Evolutionary conservation across 2,329 filamentous ascomycete species (phyloP), one percentile per base, ranked within the genome.

Genomic region (Ophiocordyceps robertsii): DNA sequence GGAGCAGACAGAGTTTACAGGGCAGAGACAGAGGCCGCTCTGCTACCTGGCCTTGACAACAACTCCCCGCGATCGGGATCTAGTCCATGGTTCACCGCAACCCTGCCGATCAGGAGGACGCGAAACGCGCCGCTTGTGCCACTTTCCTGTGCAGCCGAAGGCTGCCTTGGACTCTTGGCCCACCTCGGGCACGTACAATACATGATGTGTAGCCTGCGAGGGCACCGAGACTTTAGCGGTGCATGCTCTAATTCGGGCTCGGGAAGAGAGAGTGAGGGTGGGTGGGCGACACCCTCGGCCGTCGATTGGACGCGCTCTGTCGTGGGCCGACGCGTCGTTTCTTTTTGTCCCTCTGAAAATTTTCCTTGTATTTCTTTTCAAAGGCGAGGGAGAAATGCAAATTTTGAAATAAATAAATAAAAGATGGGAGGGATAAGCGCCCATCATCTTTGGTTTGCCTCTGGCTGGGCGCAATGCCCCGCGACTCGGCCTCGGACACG

Each of bases 1-100:
- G 7, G n/a, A 36, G 33, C 33, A 14, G 14, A 36, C 17, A 17
- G 14, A 6, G 16, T 36, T 10, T 14, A 10, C 33, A 29, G 30
- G 29, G 19, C 31, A 41, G 39, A 41, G 39, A 27, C 39, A 36
- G 30, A 16, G 24, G 24, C 24, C 24, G 6, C 24, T 27, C 19
- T 19, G 19, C 19, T 19, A 19, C 17, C 38, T n/a, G 24, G 24
- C n/a, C 29, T 40, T 36, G 27, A 37, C 24, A 29, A 10, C 30
- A 39, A 10, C 29, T 36, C 37, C 35, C 44, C 42, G 41, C 42
- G 41, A 40, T 42, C 37, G 36, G 35, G 42, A 46, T 44, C 42
- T 42, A 39, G 24, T 38, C 30, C 38, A 33, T 37, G 40, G 31
- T 33, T 33, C 31, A 33, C 36, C 37, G 24, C 31, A 39, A 37